Base-by-base conservation (phyloP, 75 land plant genomes). In the Gnetum montanum region DNA sequence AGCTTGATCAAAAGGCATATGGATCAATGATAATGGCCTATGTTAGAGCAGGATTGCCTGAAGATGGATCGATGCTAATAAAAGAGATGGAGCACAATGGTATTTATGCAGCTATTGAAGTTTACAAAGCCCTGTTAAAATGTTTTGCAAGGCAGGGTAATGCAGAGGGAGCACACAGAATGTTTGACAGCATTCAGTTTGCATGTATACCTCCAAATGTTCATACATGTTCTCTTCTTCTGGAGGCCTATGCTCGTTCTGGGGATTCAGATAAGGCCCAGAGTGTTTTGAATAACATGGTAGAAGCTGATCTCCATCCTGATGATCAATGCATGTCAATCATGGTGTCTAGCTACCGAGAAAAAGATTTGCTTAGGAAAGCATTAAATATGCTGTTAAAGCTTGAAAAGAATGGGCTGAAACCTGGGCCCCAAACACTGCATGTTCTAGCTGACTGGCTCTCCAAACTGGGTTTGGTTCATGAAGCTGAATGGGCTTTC, bases 1-100 rank as follows among this genome's bases (percentile, higher is more conserved):
- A 64, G 10, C 49, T 80, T 29, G 98, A 88, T 60, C 80, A 68
- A 62, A 59, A 71, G 55, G 73, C 83, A 26, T 93, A 80, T 53
- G 88, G 83, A 0, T 63, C 96, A 8, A 70, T 89, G 84, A 73
- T 93, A 22, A 77, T 85, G 73, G 95, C 90, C 34, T 85, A 88
- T 56, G 68, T 83, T 6, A 60, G 90, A 48, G 83, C 68, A 23
- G 90, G 86, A 58, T 51, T 67, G 63, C 75, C 76, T 24, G 66
- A 77, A 20, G 40, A 56, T 35, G 90, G 82, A 29, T 95, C 82
- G 58, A 53, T 0, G 38, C 54, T 93, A 31, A 37, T 85, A 15
- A 47, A 34, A 46, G 86, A 82, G 77, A 85, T 88, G 90, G 87
- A 88, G 46, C 27, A 55, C 8, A 49, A 59, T 31, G 82, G 71